Evolutionary conservation across 2,329 filamentous ascomycete species (phyloP).

Genomic region (Ceratocystis diversiconidia): DNA sequence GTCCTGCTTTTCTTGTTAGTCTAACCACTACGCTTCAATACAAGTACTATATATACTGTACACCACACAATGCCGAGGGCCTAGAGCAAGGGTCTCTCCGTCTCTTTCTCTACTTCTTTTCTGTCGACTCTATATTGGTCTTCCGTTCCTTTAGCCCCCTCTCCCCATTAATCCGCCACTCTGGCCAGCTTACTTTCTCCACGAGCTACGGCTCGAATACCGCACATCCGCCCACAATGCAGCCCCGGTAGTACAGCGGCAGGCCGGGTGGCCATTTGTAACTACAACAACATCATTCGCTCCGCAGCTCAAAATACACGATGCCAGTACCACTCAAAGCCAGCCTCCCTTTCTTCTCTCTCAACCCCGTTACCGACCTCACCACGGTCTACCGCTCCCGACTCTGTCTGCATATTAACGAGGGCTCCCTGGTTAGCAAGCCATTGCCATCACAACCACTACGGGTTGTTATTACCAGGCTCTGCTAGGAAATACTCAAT

Average conservation of each 20-base stretch:
- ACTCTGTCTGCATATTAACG: background rate
- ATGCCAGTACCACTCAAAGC: background rate
- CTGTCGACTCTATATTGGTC: background rate
- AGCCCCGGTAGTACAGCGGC: slow-evolving; percentile 17
- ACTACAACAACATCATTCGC: slow-evolving; percentile 7
- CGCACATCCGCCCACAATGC: slow-evolving; percentile 18
- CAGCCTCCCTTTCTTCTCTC: background rate
- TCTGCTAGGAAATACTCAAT: background rate
- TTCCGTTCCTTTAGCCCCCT: background rate
- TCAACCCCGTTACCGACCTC: background rate
- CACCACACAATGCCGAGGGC: background rate
- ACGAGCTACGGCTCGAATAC: slow-evolving; percentile 20
- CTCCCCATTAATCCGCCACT: slow-evolving; percentile 14
- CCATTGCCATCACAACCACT: background rate
- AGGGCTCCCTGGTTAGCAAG: background rate
- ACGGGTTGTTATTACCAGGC: background rate
- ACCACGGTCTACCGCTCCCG: background rate
- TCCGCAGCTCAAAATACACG: background rate
- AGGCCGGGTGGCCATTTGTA: slow-evolving; percentile 17
- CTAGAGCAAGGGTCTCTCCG: background rate
- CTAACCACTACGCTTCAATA: background rate
- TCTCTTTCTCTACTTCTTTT: background rate
- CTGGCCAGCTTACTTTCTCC: slow-evolving; percentile 18
- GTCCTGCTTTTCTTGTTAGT: background rate
- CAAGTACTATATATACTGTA: background rate